Evolutionary conservation across 106 monocot species (phyloP).

Genomic region (Dactylorhiza incarnata): DNA sequence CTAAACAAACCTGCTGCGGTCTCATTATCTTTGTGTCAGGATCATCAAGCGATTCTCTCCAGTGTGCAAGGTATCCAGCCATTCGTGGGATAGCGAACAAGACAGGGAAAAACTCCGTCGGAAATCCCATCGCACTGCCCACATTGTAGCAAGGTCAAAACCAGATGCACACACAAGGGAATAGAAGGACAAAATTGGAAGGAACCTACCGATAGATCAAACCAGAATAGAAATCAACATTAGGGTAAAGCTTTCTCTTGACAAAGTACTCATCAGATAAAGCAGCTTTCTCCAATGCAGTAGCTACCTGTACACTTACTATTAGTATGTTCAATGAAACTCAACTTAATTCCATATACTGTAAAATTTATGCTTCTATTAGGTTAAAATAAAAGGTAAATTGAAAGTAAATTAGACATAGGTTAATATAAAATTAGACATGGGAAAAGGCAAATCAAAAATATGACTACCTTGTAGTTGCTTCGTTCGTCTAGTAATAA

Average conservation of each 20-base stretch:
- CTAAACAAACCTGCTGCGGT: constrained; percentile 72
- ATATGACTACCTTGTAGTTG: too few relatives aligned
- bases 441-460: too few relatives aligned
- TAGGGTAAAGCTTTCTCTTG: constrained; percentile 91
- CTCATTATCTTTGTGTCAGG: constrained; percentile 99
- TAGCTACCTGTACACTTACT: constrained; percentile 53
- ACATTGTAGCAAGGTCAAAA: constrained; percentile 12
- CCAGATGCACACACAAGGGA: not conserved
- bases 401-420: not conserved
- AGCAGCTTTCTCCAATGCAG: constrained; percentile 93
- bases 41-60: constrained; percentile 99
- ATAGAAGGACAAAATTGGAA: not conserved
- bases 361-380: not conserved
- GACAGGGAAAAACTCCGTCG: constrained; percentile 88
- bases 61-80: constrained; percentile 93
- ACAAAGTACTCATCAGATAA: constrained; percentile 89
- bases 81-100: constrained; percentile 93
- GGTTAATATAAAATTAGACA: too few relatives aligned
- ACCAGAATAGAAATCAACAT: constrained; percentile 97
- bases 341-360: not conserved
- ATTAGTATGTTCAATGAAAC: not conserved
- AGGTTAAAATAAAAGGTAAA: not conserved
- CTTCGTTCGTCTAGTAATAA: too few relatives aligned
- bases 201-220: constrained; percentile 72
- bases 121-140: constrained; percentile 92